A percentile compares a stretch with the other conserved stretches of the same genome.
These are phyloP conservation scores for Trichaptum fuscoviolaceum DNA, from an alignment of 768 basidiomycete species.

Conservation along the genomic window DNA sequence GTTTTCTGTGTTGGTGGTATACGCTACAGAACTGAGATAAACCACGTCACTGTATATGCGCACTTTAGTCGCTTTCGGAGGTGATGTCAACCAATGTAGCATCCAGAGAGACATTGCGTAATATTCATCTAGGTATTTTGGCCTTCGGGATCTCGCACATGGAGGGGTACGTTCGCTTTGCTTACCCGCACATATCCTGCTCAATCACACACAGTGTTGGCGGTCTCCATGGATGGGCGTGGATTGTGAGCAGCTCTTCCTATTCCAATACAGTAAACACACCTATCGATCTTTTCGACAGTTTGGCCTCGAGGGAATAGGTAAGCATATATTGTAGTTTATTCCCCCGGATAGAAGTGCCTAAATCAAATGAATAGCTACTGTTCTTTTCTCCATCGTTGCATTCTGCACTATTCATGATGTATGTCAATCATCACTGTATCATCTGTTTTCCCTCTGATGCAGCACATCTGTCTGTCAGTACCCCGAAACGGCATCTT, in stretches of 20 bases:
- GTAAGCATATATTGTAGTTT: conserved; percentile 11
- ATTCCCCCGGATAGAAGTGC: neutral
- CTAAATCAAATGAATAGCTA: conserved; percentile 19
- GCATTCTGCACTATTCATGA: conserved; percentile 53
- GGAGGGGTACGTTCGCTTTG: conserved; percentile 30
- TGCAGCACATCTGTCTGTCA: conserved; percentile 13
- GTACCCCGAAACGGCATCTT: conserved; percentile 56
- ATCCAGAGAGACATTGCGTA: conserved; percentile 20
- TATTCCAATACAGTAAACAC: neutral
- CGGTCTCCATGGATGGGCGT: conserved; percentile 38
- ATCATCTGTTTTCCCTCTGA: neutral
- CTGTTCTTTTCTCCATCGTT: conserved; percentile 34
- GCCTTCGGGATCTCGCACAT: conserved; percentile 39
- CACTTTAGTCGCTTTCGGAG: conserved; percentile 37
- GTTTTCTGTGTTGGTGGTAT: conserved; percentile 7
- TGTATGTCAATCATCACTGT: conserved; percentile 27
- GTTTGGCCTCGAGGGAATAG: conserved; percentile 44
- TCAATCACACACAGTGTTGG: conserved; percentile 14
- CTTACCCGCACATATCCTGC: neutral
- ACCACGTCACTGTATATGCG: neutral
- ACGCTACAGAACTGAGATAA: conserved; percentile 4
- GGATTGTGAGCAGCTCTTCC: conserved; percentile 34
- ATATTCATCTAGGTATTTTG: neutral
- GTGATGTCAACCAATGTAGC: conserved; percentile 27
- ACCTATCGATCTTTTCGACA: conserved; percentile 10